Base-by-base conservation (phyloP, 2,329 filamentous ascomycete species). In the Leptographium wingfieldii region DNA sequence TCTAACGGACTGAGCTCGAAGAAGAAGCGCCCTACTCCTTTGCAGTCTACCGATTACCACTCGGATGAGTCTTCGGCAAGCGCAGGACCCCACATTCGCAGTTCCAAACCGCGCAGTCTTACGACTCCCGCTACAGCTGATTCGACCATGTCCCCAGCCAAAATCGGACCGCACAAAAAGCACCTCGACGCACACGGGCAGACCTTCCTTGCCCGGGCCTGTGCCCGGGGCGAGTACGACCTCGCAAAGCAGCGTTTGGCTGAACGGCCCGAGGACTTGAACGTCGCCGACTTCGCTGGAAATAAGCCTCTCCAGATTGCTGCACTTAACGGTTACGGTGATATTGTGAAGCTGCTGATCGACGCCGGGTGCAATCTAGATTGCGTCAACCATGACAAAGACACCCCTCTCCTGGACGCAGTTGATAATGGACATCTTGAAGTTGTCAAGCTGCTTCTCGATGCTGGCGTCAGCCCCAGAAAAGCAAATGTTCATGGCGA, bases 271-370 rank as follows among this genome's bases (percentile, higher is more conserved):
- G 89, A 95, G 63, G 91, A 97, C 71, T 73, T 97, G 59, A 89
- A 99, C 66, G 82, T 92, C 61, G 84, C 89, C 29, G 94, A 99
- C 69, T 95, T 96, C 69, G 94, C 94, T 16, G 90, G 90, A n/a
- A 97, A 97, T 68, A 95, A 92, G 1, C 94, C 94, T 29, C 77
- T 99, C 40, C 94, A 99, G 71, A 94, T 96, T 65, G 92, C 94
- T 40, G 85, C 92, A 38, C 79, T 99, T 61, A 87, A 94, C 68
- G 94, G 94, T 7, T 88, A 86, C 70, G 85, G 86, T 38, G 83
- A 94, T 59, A 92, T 97, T 60, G 94, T 97, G 48, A 85, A 88
- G 69, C 87, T 95, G 58, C 76, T 99, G 48, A 84, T 99, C 63
- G 83, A 89, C 10, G 86, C 90, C 63, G 89, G 90, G 40, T 96